These are phyloP conservation scores for Colletotrichum aenigma DNA, from an alignment of 2,329 filamentous ascomycete species.

Conservation along the genomic window DNA sequence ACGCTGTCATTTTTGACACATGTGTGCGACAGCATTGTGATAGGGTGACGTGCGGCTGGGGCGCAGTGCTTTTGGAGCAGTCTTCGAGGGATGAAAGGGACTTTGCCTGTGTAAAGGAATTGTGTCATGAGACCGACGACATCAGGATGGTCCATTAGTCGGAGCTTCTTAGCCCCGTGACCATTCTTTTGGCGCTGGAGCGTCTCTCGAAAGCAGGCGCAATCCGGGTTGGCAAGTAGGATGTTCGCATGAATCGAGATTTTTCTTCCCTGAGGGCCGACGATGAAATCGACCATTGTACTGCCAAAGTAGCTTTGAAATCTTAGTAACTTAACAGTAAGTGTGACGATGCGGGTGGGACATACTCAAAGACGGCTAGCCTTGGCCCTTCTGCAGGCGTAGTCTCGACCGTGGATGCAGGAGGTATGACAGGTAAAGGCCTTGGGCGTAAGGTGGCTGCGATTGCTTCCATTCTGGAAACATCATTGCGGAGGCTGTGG, in stretches of 20 bases:
- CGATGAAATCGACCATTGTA: not conserved
- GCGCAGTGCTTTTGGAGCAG: not conserved
- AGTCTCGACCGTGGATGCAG: not conserved
- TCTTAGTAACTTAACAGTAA: not conserved
- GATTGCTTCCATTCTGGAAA: not conserved
- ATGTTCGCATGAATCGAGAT: not conserved
- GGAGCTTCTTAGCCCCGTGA: not conserved
- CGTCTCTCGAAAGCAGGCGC: not conserved
- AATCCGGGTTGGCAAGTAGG: not conserved
- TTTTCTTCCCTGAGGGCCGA: not conserved
- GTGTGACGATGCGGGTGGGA: not conserved
- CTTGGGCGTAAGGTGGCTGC: not conserved
- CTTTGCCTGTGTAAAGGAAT: not conserved
- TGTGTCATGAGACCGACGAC: not conserved
- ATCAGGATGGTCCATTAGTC: not conserved
- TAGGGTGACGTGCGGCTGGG: not conserved
- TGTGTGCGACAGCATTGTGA: not conserved
- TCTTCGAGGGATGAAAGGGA: not conserved
- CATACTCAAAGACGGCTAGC: not conserved
- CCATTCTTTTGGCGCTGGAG: not conserved
- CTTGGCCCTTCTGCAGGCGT: not conserved
- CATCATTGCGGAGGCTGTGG: not conserved
- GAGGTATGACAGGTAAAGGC: not conserved
- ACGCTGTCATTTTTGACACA: not conserved
- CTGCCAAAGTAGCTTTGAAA: not conserved